Evolutionary conservation across 2,329 filamentous ascomycete genomes (phyloP), one percentile per base, ranked within the genome.

Genomic region (Colletotrichum sidae): DNA sequence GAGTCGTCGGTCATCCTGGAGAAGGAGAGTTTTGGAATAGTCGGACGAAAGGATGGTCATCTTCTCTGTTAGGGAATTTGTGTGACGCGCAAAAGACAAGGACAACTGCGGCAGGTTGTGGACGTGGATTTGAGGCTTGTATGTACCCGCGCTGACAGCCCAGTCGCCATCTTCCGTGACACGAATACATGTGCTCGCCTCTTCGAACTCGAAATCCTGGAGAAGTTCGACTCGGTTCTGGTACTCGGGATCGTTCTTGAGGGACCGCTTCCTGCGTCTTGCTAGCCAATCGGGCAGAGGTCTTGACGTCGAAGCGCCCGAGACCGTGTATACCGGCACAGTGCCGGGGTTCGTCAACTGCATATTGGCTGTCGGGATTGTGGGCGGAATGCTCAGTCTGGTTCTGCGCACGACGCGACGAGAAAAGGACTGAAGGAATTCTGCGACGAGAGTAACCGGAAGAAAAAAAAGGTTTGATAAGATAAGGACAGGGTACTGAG

Each of bases 201-300:
- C 94, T 73, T 97, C 94, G 73, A 99, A 98, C 75, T 96, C 94
- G 77, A 99, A 99, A 75, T 99, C 96, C 74, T 99, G 96, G 42
- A 99, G 86, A 62, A 99, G 84, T 78, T 99, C 96, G 71, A 99
- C 90, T 70, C 96, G 91, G 77, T 94, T 97, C 69, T 94, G 91
- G 79, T 95, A 98, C 75, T 97, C 95, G 66, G 92, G 85, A 75
- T 98, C 95, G 70, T 95, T 90, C 79, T 98, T 98, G 71, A 97
- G 82, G 75, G 92, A 96, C 76, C 92, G 87, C 84, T 97, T 98
- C 76, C 95, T 86, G 72, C 93, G 91, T 70, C 93, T 88, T 39
- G 94, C 92, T 67, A 99, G 91, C 94, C 96, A 99, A 80, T 99
- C 96, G 67, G 96, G 96, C 37, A 99, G 85, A 17, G 93, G 92